Evolutionary conservation across 768 basidiomycete genomes (phyloP), one percentile per base, ranked within the genome.

Genomic region (Brasilioporus rufonigricans): DNA sequence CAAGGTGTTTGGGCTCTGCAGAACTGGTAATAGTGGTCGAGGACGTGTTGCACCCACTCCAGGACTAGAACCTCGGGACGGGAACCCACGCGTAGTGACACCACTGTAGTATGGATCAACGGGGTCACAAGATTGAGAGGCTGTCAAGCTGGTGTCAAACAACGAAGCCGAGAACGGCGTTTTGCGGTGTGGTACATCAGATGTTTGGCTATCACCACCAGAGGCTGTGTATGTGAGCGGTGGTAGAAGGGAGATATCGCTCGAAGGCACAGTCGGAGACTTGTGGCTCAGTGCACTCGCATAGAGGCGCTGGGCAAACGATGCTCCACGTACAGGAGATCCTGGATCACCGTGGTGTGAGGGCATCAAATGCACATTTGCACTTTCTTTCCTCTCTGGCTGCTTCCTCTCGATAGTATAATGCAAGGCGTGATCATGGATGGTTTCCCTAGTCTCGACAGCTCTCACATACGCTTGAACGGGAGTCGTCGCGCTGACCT

Each of bases 291-390:
- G 48, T 5, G 76, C 74, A 44, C 75, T 78, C 8, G 74, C 76
- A 57, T 79, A 80, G 26, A 80, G 61, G 46, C 72, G 73, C 44
- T 77, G 78, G 23, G 78, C 79, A 33, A 70, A 61, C 3, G 72
- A 72, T 44, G 63, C 54, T 14, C 65, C 69, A 39, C 44, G 57
- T 12, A 48, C 55, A 45, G 63, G 48, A n/a, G 48, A 48, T 35
- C 50, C 40, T 5, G 52, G 21, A 9, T 48, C 31, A 31, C 43
- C 36, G 26, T 41, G 40, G 8, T 55, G 24, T 5, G 33, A 53
- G 13, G 51, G 47, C 12, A 21, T 52, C n/a, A 35, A 26, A 29
- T 44, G 60, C 10, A 35, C 49, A 36, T 44, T 44, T 19, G 21
- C n/a, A 18, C 13, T 50, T 29, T 18, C 40, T 27, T 24, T 47